These are phyloP conservation scores for Nannizzia gypsea DNA, from an alignment of 2,329 filamentous ascomycete species.

Conservation along the genomic window DNA sequence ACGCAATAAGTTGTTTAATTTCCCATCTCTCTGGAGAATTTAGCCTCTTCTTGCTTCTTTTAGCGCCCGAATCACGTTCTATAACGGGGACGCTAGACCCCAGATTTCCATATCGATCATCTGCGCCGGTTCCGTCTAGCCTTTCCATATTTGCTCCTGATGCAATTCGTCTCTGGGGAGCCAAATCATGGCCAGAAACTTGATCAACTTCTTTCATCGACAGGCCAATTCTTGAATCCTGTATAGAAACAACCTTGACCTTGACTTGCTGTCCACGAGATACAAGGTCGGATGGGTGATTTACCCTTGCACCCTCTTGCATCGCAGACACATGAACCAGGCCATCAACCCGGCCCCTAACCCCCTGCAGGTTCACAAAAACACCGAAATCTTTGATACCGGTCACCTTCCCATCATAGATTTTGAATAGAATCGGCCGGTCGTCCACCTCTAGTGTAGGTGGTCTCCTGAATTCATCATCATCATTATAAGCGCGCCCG, in stretches of 20 bases:
- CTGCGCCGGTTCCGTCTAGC: conserved; percentile 49
- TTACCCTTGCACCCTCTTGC: conserved; percentile 70
- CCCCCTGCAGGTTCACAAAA: conserved; percentile 82
- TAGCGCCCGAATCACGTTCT: conserved; percentile 46
- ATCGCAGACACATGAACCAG: conserved; percentile 89
- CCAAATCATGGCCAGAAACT: conserved; percentile 68
- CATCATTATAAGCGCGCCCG: conserved; percentile 29
- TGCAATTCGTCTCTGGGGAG: conserved; percentile 63
- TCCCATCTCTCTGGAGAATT: conserved; percentile 97
- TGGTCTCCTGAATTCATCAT: conserved; percentile 53
- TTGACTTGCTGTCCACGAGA: conserved; percentile 72
- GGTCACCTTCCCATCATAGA: conserved; percentile 82
- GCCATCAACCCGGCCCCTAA: conserved; percentile 80
- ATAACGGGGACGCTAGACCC: conserved; percentile 49
- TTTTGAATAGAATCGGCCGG: conserved; percentile 65
- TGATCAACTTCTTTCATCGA: conserved; percentile 99
- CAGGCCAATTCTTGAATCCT: conserved; percentile 68
- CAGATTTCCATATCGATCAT: conserved; percentile 46
- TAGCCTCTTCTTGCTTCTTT: conserved; percentile 72
- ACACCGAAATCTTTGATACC: conserved; percentile 91
- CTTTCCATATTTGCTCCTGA: conserved; percentile 85
- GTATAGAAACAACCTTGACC: conserved; percentile 82
- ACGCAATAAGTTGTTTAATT: conserved; percentile 90
- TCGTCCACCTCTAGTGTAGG: conserved; percentile 71
- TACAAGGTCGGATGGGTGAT: conserved; percentile 81